Evolutionary conservation across 2,329 filamentous ascomycete species (phyloP).

Genomic region (Aspergillus japonicus): DNA sequence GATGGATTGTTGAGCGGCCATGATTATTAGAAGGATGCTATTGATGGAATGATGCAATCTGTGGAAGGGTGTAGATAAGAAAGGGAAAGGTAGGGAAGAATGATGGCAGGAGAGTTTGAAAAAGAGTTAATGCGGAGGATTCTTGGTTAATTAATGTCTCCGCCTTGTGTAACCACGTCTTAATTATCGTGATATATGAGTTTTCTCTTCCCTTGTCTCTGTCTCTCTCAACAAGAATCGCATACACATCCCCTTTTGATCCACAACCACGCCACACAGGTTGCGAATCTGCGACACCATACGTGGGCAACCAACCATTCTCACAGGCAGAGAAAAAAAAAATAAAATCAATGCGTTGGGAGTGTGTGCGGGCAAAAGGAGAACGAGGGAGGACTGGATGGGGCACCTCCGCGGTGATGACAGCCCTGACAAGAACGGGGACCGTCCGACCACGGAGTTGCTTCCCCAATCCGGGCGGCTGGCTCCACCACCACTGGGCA

Average conservation of each 20-base stretch:
- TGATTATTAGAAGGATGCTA: conserved; percentile 4
- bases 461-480: not conserved
- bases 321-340: not conserved
- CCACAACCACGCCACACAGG: too few relatives aligned
- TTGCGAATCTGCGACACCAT: not conserved
- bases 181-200: not conserved
- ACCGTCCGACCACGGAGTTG: not conserved
- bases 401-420: not conserved
- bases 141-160: not conserved
- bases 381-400: not conserved
- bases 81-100: not conserved
- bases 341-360: not conserved
- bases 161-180: not conserved
- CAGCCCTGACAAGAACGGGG: not conserved
- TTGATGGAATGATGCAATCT: not conserved
- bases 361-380: not conserved
- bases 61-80: not conserved
- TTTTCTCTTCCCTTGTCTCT: not conserved
- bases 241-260: not conserved
- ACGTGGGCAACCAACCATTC: not conserved
- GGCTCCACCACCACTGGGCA: not conserved
- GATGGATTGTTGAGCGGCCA: conserved; percentile 35
- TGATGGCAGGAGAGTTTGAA: not conserved
- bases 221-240: not conserved
- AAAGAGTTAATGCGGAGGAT: not conserved